Percentiles rank a stretch among this genome's conserved stretches.
Conservation (phyloP, 139 green algal species). For the Auxenochlorella pyrenoidosa region DNA sequence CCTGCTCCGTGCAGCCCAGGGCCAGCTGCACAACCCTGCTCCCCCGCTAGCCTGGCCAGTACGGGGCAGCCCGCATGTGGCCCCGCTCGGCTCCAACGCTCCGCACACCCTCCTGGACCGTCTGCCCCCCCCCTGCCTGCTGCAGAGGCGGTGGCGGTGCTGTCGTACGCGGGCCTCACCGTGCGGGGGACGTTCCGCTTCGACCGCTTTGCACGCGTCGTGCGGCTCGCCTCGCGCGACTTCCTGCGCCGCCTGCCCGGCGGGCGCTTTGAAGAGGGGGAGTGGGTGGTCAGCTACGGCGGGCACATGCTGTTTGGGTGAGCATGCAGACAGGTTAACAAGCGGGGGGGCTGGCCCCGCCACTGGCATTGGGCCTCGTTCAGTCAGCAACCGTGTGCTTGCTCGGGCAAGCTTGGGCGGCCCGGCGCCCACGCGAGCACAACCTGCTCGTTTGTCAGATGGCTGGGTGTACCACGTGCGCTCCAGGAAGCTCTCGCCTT, state of each 20-base stretch:
- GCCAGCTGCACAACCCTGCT: not conserved
- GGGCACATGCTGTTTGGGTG: constrained; percentile 38
- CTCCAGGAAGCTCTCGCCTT: too few relatives aligned
- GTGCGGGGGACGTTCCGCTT: constrained; percentile 8
- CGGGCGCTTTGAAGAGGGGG: constrained; percentile 3
- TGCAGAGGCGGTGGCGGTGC: constrained; percentile 19
- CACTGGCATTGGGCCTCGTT: too few relatives aligned
- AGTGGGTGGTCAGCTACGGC: not conserved
- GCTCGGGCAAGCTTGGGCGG: too few relatives aligned
- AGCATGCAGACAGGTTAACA: not conserved
- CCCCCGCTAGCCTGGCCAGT: not conserved
- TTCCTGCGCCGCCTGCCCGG: constrained; percentile 15
- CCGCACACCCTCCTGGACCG: too few relatives aligned
- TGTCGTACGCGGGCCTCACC: not conserved
- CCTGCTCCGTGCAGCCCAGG: too few relatives aligned
- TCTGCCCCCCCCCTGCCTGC: not conserved
- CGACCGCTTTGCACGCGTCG: constrained; percentile 1
- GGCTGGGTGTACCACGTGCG: too few relatives aligned
- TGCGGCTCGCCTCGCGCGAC: not conserved
- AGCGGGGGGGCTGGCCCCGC: too few relatives aligned
- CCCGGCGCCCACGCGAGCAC: too few relatives aligned
- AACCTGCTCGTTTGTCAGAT: too few relatives aligned
- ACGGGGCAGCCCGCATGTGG: too few relatives aligned
- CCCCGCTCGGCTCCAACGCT: too few relatives aligned
- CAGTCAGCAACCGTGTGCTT: too few relatives aligned